Base-by-base conservation (phyloP, 805 yeast species). In the Naumovozyma castellii region DNA sequence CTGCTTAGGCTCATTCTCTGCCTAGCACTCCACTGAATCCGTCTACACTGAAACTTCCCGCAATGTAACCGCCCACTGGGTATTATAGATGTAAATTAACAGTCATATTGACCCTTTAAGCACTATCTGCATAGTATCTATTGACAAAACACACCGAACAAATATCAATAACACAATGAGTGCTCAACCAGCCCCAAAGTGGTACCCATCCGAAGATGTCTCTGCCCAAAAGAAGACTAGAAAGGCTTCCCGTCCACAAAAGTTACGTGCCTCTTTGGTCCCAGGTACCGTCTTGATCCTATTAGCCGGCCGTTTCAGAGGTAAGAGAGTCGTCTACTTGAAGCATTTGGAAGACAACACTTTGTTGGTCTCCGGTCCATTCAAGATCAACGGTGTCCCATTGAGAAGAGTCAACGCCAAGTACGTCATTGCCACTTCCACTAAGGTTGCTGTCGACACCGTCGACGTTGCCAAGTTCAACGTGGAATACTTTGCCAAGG, bases 381-480 rank as follows among this genome's bases (percentile, higher is more conserved):
- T 90, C 95, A 90, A 92, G 80, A 85, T 90, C 64, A 90, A 90
- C 76, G 98, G 98, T 77, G 98, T 90, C 58, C 97, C 98, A 69
- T 78, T 90, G 71, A 87, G 97, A 83, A 85, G 97, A 79, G 97
- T 90, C 60, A 92, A 90, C 71, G 81, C 97, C 61, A 85, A 95
- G 72, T 92, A 90, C 75, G 98, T 92, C 60, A 90, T 90, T 73
- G 97, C 97, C 64, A 90, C 98, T 66, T 86, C 96, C 57, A 92
- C 98, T 72, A 72, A 76, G 69, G 84, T 92, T 62, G 71, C 78
- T 54, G 81, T 90, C 56, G 75, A 77, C 43, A 70, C 80, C 54
- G 85, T 87, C 56, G 84, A 84, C 64, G 87, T 84, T 57, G 74
- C 86, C 64, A 92, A 90, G 73, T 90, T 84, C 80, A 77, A 81